Conservation (phyloP, 2,329 filamentous ascomycete species). For the Phialophora tarda region DNA sequence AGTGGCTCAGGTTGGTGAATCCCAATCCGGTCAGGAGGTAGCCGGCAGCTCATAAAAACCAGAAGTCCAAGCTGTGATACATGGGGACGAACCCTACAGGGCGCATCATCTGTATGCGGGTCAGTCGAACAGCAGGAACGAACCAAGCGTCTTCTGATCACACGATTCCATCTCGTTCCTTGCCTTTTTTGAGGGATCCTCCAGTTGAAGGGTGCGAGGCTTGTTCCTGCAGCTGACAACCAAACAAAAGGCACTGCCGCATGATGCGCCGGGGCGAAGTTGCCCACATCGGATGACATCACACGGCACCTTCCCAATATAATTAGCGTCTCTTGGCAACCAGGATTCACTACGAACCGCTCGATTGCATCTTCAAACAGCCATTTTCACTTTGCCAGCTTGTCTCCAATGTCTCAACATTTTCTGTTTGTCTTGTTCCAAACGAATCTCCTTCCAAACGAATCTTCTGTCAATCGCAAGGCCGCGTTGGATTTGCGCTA, state of each 20-base stretch:
- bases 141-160: not conserved
- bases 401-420: not conserved
- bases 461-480: not conserved
- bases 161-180: not conserved
- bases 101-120: not conserved
- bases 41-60: constrained; percentile 11
- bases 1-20: constrained; percentile 20
- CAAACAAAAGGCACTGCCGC: constrained; percentile 1
- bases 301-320: not conserved
- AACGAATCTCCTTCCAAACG: not conserved
- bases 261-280: not conserved
- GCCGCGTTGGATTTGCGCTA: not conserved
- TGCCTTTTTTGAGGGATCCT: not conserved
- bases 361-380: constrained; percentile 8
- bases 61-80: constrained; percentile 25
- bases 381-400: not conserved
- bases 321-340: not conserved
- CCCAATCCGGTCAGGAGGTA: constrained; percentile 1
- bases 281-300: not conserved
- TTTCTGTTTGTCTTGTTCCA: constrained; percentile 3
- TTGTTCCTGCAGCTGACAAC: constrained; percentile 23
- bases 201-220: not conserved
- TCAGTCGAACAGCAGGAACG: not conserved
- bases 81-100: not conserved
- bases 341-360: not conserved